Evolutionary conservation across 2,329 filamentous ascomycete genomes (phyloP), one percentile per base, ranked within the genome.

Genomic region (Colletotrichum sidae): DNA sequence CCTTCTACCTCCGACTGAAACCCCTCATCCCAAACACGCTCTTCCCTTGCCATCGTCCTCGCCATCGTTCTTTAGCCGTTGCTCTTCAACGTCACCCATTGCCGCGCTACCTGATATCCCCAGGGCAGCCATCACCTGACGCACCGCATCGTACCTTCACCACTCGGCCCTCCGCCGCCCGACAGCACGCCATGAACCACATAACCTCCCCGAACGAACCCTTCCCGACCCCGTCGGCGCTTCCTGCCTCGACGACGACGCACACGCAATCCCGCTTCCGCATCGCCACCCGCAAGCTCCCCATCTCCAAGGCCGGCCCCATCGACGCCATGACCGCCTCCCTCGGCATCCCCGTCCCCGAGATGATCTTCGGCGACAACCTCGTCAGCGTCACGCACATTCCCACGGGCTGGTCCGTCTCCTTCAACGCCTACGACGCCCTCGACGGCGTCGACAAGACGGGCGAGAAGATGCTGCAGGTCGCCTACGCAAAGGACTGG

Each of bases 281-380:
- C 72, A 90, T 98, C 77, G 87, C 87, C 35, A 92, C 92, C 59
- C 91, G 93, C 75, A 97, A 97, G 82, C 89, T 96, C 55, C 96
- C 96, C 68, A 99, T 99, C 77, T 91, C 96, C 71, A 97, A 97
- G 78, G 89, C 94, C 50, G 92, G 87, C 6, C 92, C 94, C 55
- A 98, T 99, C 74, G 94, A 97, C 74, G 88, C 87, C 42, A 92
- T 99, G 88, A 90, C 90, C 45, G 84, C 85, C 62, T 88, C 87
- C 68, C 85, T 99, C 58, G 90, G 90, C 37, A 97, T 99, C 74
- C 89, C 95, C 15, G 88, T 95, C 45, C 96, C 96, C 8, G 96
- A 99, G 81, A 99, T 99, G 96, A 99, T 99, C 70, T 99, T 99
- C 75, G 96, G 96, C 67, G 94, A 99, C 82, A 99, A 99, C 78